Conservation (phyloP, 2,329 filamentous ascomycete species). For the Cordyceps farinosa region DNA sequence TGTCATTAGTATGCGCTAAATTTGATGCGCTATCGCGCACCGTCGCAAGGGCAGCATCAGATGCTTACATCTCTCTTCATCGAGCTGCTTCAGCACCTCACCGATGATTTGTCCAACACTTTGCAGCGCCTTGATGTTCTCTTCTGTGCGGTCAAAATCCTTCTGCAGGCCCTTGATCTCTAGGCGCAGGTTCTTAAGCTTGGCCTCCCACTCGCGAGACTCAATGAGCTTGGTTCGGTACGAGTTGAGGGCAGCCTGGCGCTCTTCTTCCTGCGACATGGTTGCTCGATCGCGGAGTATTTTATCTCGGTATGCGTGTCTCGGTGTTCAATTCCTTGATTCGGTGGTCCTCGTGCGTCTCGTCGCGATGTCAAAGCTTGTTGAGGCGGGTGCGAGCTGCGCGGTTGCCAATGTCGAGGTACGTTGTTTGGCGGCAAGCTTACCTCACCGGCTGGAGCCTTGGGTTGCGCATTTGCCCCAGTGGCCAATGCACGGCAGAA, state of each 20-base stretch:
- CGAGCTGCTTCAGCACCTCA: constrained; percentile 96
- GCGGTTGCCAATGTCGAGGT: constrained; percentile 2
- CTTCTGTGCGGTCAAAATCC: constrained; percentile 94
- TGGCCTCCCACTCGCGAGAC: constrained; percentile 97
- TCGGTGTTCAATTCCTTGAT: not conserved
- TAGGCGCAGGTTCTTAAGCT: constrained; percentile 87
- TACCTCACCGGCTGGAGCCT: constrained; percentile 39
- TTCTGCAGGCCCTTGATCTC: constrained; percentile 95
- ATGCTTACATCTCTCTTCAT: constrained; percentile 91
- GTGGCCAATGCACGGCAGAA: constrained; percentile 18
- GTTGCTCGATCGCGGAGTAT: constrained; percentile 21
- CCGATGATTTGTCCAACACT: constrained; percentile 99
- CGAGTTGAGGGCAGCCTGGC: constrained; percentile 67
- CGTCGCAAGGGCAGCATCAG: not conserved
- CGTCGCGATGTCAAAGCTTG: not conserved
- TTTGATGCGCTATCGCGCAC: constrained; percentile 22
- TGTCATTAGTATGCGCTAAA: constrained; percentile 3
- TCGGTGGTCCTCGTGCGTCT: not conserved
- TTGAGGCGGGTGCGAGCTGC: not conserved
- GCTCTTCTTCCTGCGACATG: constrained; percentile 56
- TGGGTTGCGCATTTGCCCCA: constrained; percentile 16
- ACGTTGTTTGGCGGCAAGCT: constrained; percentile 28
- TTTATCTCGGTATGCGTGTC: constrained; percentile 5
- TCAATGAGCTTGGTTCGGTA: constrained; percentile 84
- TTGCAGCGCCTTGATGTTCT: constrained; percentile 98